Base-by-base conservation (phyloP, 805 yeast genomes). In the Starmera quercuum region DNA sequence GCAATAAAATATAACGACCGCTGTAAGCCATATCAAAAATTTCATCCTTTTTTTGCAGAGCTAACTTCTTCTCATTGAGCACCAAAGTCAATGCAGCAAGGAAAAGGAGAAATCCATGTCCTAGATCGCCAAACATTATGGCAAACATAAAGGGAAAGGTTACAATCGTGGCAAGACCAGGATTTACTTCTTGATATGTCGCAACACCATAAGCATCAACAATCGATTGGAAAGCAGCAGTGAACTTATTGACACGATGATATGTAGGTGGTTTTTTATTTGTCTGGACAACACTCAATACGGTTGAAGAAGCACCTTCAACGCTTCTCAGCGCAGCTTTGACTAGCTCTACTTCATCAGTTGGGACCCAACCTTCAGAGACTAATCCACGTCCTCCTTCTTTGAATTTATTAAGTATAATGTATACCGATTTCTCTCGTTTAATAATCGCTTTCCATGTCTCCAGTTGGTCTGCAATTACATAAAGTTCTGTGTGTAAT, bases 111-210 rank as follows among this genome's bases (percentile, higher is more conserved):
- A 87, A 72, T 6, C 98, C 98, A 64, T 92, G 98, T 12, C 98
- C 98, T 38, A 88, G 56, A 65, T 92, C 98, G 67, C 98, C 98
- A 67, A 92, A 92, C 98, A 92, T 92, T 49, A 92, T 82, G 20
- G 98, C 97, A 64, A 92, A 92, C 95, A 92, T 83, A 58, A 92
- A 92, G 17, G 98, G 98, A 66, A 92, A 92, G 0, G 98, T 92
- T 18, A 92, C 81, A 30, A 86, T 75, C 1, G 98, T 90, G 4
- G 98, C 90, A 42, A 92, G 66, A 35, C 95, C 98, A 5, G 98
- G 95, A 58, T 92, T 92, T 20, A 92, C 92, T 59, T 92, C 98
- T 47, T 86, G 80, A 62, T 92, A 92, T 3, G 86, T 74, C 8
- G 96, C 92, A 37, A 86, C 69, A 47, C 97, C 98, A 59, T 92